These are phyloP conservation scores for Capsella rubella DNA, from an alignment of 441 rosid species.

Conservation along the genomic window DNA sequence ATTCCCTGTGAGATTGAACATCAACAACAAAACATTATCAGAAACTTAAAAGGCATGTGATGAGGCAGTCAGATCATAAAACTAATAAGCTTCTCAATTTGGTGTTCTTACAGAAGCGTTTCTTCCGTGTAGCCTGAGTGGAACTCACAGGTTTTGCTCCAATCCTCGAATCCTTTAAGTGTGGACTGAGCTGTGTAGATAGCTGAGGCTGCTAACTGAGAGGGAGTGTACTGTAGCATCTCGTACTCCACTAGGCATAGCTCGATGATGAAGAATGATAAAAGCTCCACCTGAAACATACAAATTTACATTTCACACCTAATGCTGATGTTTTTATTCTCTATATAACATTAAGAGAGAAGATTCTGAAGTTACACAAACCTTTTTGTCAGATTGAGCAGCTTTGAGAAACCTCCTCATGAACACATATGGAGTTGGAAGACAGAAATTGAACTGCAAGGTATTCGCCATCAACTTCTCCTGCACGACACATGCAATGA, in stretches of 20 bases:
- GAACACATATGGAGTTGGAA: conserved; percentile 92
- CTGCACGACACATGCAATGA: conserved; percentile 46
- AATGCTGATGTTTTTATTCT: not conserved
- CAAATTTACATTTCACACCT: not conserved
- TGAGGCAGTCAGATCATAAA: not conserved
- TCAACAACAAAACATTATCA: not conserved
- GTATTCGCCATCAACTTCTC: conserved; percentile 80
- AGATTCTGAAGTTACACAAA: conserved; percentile 35
- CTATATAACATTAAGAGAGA: conserved; percentile 23
- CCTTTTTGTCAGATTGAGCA: conserved; percentile 84
- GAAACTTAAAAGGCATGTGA: not conserved
- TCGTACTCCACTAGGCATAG: conserved; percentile 83
- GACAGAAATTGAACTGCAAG: conserved; percentile 78
- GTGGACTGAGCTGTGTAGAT: conserved; percentile 82
- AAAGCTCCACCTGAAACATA: conserved; percentile 71
- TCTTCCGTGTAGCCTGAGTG: conserved; percentile 72
- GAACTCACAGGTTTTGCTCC: conserved; percentile 79
- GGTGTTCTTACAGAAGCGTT: conserved; percentile 62
- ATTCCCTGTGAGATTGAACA: conserved; percentile 53
- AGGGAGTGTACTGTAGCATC: conserved; percentile 83
- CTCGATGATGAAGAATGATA: conserved; percentile 81
- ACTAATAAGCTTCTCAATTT: not conserved
- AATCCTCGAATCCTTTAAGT: conserved; percentile 55
- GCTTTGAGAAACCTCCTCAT: conserved; percentile 90
- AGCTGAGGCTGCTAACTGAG: conserved; percentile 88